phyloP scores from a whole-genome alignment of 1,284 basidiomycete species.

The Acaromyces ingoldii region DNA sequence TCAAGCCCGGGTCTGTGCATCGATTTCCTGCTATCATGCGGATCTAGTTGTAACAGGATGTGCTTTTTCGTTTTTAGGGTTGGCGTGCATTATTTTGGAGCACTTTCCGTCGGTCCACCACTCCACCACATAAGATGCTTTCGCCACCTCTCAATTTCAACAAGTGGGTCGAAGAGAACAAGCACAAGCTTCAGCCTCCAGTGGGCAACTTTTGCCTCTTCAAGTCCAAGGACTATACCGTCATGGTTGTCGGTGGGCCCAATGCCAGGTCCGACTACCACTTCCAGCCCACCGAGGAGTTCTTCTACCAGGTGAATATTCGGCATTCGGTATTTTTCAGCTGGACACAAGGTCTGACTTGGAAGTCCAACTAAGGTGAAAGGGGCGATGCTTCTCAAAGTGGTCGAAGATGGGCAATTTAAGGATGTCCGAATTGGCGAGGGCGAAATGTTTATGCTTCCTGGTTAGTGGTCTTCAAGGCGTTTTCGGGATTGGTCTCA shows the following conservation, averaged over 20 bases:
- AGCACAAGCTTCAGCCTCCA: conserved; percentile 46
- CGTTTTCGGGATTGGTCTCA: background rate
- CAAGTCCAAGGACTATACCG: conserved; percentile 40
- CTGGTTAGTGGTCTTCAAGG: conserved; percentile 59
- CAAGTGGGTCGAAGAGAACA: conserved; percentile 49
- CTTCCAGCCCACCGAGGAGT: conserved; percentile 46
- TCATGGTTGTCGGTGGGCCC: conserved; percentile 49
- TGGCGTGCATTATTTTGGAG: too few species aligned
- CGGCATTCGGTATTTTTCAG: too few species aligned
- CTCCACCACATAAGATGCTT: too few species aligned
- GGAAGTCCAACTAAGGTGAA: too few species aligned
- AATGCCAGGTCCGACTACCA: conserved; percentile 48
- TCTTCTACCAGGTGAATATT: conserved; percentile 50
- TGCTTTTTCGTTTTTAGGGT: too few species aligned
- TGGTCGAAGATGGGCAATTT: conserved; percentile 81
- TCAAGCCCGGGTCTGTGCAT: too few species aligned
- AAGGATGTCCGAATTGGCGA: conserved; percentile 83
- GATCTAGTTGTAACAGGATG: too few species aligned
- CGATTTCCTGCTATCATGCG: too few species aligned
- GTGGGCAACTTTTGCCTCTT: conserved; percentile 51
- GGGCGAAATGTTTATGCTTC: conserved; percentile 92
- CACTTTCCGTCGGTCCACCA: too few species aligned
- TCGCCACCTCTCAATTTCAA: conserved; percentile 49
- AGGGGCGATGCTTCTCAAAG: conserved; percentile 72
- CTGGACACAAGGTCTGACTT: too few species aligned